These are phyloP conservation scores for Tympanopsis confertula DNA, from an alignment of 2,329 filamentous ascomycete genomes.

Conservation along the genomic window DNA sequence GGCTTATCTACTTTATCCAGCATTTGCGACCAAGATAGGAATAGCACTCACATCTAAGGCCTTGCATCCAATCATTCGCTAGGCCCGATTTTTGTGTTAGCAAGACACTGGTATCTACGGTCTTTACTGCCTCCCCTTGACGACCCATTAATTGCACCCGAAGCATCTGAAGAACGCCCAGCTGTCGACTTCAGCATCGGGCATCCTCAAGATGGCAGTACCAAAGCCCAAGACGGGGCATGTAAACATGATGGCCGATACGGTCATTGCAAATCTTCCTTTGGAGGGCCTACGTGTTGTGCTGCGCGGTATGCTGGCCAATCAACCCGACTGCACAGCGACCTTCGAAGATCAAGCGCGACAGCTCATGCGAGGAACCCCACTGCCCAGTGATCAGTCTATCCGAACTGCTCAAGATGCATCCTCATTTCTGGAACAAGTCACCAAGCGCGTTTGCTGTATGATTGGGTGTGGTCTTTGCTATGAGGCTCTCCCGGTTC, in stretches of 20 bases:
- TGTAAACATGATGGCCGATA: constrained; percentile 34
- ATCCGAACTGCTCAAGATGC: too few relatives aligned
- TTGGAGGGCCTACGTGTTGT: constrained; percentile 24
- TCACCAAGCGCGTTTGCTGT: too few relatives aligned
- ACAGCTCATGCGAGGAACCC: constrained; percentile 10
- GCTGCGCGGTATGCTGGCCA: constrained; percentile 16
- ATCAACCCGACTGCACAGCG: constrained; percentile 15
- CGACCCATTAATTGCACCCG: too few relatives aligned
- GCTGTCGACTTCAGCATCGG: constrained; percentile 3
- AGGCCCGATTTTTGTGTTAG: too few relatives aligned
- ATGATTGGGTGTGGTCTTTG: constrained; percentile 12
- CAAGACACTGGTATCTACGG: too few relatives aligned
- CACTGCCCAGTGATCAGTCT: constrained; percentile 5
- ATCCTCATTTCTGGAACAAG: too few relatives aligned
- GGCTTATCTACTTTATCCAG: too few relatives aligned
- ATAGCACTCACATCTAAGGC: too few relatives aligned
- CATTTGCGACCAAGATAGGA: too few relatives aligned
- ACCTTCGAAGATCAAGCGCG: constrained; percentile 17
- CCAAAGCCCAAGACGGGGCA: constrained; percentile 17
- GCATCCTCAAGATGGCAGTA: constrained; percentile 1
- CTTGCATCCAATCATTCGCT: too few relatives aligned
- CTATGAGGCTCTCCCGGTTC: constrained; percentile 7
- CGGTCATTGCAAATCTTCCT: constrained; percentile 27
- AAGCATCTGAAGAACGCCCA: too few relatives aligned
- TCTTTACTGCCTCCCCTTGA: too few relatives aligned